Percentiles rank a stretch among this genome's conserved stretches.
phyloP scores from a whole-genome alignment of 179 eudicot genomes.

The Actinidia polygama region DNA sequence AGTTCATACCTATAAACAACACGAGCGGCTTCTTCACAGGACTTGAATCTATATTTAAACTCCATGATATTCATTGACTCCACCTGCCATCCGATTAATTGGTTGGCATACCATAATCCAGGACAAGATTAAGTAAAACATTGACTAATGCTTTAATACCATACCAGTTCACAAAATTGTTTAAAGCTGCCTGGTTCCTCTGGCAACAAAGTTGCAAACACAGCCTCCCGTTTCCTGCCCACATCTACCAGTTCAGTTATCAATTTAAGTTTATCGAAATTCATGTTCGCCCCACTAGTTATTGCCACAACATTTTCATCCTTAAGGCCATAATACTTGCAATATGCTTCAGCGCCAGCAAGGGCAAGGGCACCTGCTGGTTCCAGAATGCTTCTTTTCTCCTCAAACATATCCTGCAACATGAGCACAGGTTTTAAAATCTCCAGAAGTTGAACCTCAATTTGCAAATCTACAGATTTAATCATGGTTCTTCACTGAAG shows the following conservation, averaged over 20 bases:
- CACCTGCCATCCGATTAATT: slow-evolving; percentile 51
- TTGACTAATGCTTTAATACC: slow-evolving; percentile 20
- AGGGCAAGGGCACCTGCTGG: slow-evolving; percentile 99
- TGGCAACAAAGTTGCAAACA: slow-evolving; percentile 89
- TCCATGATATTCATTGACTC: slow-evolving; percentile 97
- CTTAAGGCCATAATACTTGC: slow-evolving; percentile 88
- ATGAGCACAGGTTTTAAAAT: not conserved
- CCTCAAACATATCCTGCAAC: slow-evolving; percentile 95
- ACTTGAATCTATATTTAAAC: slow-evolving; percentile 79
- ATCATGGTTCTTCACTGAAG: not conserved
- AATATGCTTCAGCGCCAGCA: slow-evolving; percentile 99
- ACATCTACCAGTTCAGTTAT: slow-evolving; percentile 97
- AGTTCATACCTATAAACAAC: slow-evolving; percentile 81
- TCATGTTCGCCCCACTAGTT: slow-evolving; percentile 98
- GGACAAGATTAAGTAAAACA: not conserved
- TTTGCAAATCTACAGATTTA: not conserved
- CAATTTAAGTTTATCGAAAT: slow-evolving; percentile 90
- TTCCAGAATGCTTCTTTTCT: slow-evolving; percentile 94
- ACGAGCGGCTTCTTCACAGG: slow-evolving; percentile 63
- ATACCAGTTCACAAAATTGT: slow-evolving; percentile 74
- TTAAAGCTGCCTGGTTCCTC: slow-evolving; percentile 93
- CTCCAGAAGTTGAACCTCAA: not conserved
- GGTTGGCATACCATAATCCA: not conserved
- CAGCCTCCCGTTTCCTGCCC: slow-evolving; percentile 96
- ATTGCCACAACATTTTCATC: slow-evolving; percentile 81